phyloP scores from a whole-genome alignment of 495 filamentous ascomycete genomes.

The Aspergillus carlsbadensis region DNA sequence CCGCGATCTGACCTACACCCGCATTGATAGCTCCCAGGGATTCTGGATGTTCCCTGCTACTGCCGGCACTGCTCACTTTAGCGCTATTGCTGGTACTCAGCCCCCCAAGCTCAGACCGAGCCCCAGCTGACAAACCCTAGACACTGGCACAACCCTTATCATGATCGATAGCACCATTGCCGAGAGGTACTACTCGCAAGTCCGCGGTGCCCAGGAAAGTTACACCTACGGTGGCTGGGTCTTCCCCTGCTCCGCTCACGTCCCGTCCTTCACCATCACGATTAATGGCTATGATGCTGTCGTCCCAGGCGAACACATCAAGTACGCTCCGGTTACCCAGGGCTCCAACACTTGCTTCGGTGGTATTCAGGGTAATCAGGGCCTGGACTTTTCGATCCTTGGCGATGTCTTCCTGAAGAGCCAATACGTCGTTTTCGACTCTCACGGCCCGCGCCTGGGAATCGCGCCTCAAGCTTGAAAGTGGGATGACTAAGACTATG shows the following conservation, averaged over 20 bases:
- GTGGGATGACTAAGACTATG: not conserved
- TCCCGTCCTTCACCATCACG: conserved; percentile 62
- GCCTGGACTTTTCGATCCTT: conserved; percentile 67
- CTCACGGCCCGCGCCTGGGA: conserved; percentile 54
- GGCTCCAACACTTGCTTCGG: conserved; percentile 58
- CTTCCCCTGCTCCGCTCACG: conserved; percentile 60
- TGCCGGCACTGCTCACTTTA: conserved; percentile 27
- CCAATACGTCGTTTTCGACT: conserved; percentile 75
- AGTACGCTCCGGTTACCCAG: conserved; percentile 40
- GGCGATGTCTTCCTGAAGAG: conserved; percentile 80
- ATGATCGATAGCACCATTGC: conserved; percentile 59
- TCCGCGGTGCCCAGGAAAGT: conserved; percentile 51
- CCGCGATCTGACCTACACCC: conserved; percentile 59
- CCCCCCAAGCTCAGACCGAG: not conserved
- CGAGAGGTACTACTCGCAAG: conserved; percentile 60
- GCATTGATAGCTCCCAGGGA: conserved; percentile 58
- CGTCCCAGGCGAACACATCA: conserved; percentile 43
- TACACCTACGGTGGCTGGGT: conserved; percentile 58
- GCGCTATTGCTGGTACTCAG: conserved; percentile 39
- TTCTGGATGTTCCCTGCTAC: conserved; percentile 70
- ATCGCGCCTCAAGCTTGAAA: conserved; percentile 52
- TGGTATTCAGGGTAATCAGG: conserved; percentile 60
- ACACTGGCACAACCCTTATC: conserved; percentile 73
- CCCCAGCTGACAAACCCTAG: conserved; percentile 14
- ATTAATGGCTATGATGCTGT: conserved; percentile 49